Evolutionary conservation across 2,329 filamentous ascomycete genomes (phyloP), one percentile per base, ranked within the genome.

Genomic region (Nothophoma quercina): DNA sequence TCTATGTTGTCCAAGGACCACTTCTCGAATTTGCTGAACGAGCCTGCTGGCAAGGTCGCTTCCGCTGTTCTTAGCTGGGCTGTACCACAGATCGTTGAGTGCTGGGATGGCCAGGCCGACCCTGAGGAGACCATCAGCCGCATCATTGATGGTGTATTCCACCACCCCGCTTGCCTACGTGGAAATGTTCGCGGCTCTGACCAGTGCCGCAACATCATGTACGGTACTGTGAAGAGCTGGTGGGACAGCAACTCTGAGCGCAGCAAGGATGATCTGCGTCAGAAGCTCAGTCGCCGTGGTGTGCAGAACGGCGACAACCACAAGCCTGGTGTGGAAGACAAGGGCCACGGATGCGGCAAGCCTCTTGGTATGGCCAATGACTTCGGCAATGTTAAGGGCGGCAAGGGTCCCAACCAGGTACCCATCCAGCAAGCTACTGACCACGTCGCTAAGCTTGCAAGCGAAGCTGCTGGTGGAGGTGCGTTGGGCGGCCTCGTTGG

Each of bases 1-100:
- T 96, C 91, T 16, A 96, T 96, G 93, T 80, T 97, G 44, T 92
- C 91, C 53, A 97, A 97, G 78, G 93, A 97, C 67, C 93, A 97
- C 76, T 97, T 97, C 74, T 90, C 88, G 59, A 96, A 96, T 69
- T 81, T 88, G 25, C 83, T 97, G 54, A 97, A 97, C 71, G 92
- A 96, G 71, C 84, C 92, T 34, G 93, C 91, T 36, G 93, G 93
- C 49, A 88, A 88, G 66, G 85, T 92, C 54, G 91, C 93, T 21
- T 89, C 88, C 58, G 85, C 87, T 65, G 86, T 93, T 39, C 79
- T 97, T 34, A 85, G 84, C 51, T 97, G 92, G 91, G 88, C 88
- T 18, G 91, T 96, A 12, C 93, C 93, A 7, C 91, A 96, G 73
- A 78, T 97, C 56, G 95, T 97, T 78, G 79, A 89, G 28, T 90